A percentile compares a stretch with the other conserved stretches of the same genome.
These are phyloP conservation scores for Actinomortierella ambigua DNA, from an alignment of 371 early-diverging fungal species.

Conservation along the genomic window DNA sequence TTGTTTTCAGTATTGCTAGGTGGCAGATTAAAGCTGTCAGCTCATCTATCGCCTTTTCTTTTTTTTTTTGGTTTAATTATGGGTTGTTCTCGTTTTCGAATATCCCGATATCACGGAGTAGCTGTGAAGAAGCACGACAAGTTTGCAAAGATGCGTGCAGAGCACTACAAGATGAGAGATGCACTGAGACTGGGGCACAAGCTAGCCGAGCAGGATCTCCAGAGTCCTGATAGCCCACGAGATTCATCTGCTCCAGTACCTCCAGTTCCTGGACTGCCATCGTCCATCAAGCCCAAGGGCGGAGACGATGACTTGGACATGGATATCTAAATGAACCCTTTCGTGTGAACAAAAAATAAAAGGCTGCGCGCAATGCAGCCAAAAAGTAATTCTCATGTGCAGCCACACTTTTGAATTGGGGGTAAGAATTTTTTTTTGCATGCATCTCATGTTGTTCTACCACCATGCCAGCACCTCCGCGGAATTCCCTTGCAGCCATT, in stretches of 20 bases:
- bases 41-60: not conserved
- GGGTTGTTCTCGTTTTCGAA: slow-evolving; percentile 1
- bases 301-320: slow-evolving; percentile 34
- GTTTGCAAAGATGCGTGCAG: slow-evolving; percentile 74
- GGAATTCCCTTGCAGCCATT: slow-evolving; percentile 43
- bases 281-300: slow-evolving; percentile 5
- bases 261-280: not conserved
- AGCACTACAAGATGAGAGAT: slow-evolving; percentile 87
- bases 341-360: no score
- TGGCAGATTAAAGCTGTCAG: no score
- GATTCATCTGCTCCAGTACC: not conserved
- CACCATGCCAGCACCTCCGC: slow-evolving; percentile 15
- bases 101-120: no score
- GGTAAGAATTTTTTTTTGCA: not conserved
- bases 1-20: no score
- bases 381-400: not conserved
- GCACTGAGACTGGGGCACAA: slow-evolving; percentile 58
- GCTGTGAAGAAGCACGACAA: slow-evolving; percentile 59
- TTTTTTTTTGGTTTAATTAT: not conserved
- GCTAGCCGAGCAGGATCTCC: slow-evolving; percentile 44
- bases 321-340: slow-evolving; percentile 33
- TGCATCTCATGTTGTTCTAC: not conserved
- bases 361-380: no score
- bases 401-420: not conserved
- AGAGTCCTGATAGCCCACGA: slow-evolving; percentile 17